Percentiles rank a stretch among this genome's conserved stretches.
phyloP scores from a whole-genome alignment of 345 rosid genomes.

The Garcia nutans region DNA sequence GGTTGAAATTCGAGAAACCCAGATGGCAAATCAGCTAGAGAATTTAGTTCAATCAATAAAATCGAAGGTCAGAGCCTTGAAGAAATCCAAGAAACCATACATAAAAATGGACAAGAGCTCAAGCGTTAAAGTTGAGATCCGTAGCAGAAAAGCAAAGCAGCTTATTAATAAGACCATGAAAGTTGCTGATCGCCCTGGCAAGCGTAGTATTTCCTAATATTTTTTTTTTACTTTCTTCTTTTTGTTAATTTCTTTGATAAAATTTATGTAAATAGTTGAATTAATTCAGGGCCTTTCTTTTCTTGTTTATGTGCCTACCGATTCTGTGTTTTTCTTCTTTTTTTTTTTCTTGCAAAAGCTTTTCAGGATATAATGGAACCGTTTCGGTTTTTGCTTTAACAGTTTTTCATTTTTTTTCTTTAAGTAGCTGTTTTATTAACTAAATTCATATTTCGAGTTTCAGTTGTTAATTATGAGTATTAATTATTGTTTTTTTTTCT shows the following conservation, averaged over 20 bases:
- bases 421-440: neutral
- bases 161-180: slow-evolving; percentile 79
- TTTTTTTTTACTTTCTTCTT: neutral
- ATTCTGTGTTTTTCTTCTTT: slow-evolving; percentile 16
- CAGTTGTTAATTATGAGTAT: no score
- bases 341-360: neutral
- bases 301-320: neutral
- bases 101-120: slow-evolving; percentile 87
- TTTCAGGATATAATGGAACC: slow-evolving; percentile 3
- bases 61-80: slow-evolving; percentile 68
- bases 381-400: slow-evolving; percentile 19
- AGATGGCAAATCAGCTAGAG: slow-evolving; percentile 73
- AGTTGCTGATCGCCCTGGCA: slow-evolving; percentile 76
- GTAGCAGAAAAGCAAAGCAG: slow-evolving; percentile 76
- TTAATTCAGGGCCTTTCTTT: neutral
- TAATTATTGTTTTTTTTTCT: no score
- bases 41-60: slow-evolving; percentile 76
- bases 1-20: neutral
- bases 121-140: slow-evolving; percentile 91
- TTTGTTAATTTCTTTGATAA: neutral
- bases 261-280: neutral
- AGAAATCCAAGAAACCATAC: slow-evolving; percentile 67
- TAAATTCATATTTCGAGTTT: neutral
- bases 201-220: slow-evolving; percentile 42
- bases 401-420: neutral